Evolutionary conservation across 2,329 filamentous ascomycete genomes (phyloP), one percentile per base, ranked within the genome.

Genomic region (Phoma sp.): DNA sequence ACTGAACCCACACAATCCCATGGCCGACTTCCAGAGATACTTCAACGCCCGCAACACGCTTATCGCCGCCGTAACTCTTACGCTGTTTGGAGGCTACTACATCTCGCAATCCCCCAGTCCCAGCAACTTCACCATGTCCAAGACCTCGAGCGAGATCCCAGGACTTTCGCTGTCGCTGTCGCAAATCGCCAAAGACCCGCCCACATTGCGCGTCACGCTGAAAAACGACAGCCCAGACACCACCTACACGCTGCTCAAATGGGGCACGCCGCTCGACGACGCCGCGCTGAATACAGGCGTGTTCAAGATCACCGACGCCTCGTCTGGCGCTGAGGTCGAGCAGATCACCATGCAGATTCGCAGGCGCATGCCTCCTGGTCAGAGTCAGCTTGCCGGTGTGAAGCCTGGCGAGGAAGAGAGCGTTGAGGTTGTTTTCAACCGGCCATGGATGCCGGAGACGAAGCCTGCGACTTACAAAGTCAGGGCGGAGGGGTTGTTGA

Each of bases 251-350:
- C 45, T 79, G 7, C 61, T 75, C 23, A 72, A 67, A 58, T 78
- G 76, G 76, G 68, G 72, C 41, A 75, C 75, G 1, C 76, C 76
- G 4, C 61, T 79, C 37, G 77, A 79, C 51, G 55, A 66, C 2
- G 61, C 69, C 32, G 74, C 74, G 8, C 50, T 73, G 14, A 73
- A 74, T 18, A 70, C 74, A 3, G 75, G 75, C 13, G 65, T 78
- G 4, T 73, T 78, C 55, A 68, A 56, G 11, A 61, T 77, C 23
- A 53, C 57, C 5, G 59, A 75, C 42, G 58, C 52, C 13, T 60
- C 61, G 0, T 68, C 65, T 4, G 69, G 66, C 0, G 51, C 69
- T 4, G 62, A 67, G 32, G 54, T 77, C 6, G 42, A 65, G 35
- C 70, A 69, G 4, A 56, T 69, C 10, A 57, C 65, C 4, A 39